phyloP scores from a whole-genome alignment of 75 land plant genomes.

The Pseudotsuga menziesii region DNA sequence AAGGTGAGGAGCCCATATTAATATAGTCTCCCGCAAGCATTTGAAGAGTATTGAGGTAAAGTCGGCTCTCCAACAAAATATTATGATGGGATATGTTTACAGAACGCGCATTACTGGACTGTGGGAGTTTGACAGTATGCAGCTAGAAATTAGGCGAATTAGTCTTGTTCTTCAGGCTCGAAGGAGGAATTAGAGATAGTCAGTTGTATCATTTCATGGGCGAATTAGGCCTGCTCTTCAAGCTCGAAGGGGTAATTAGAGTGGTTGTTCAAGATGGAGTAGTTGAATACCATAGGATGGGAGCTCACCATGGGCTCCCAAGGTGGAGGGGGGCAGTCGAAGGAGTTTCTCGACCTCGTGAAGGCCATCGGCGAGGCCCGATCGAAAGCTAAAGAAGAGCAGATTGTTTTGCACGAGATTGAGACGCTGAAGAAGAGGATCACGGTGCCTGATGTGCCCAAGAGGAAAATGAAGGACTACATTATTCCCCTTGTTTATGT shows the following conservation, averaged over 20 bases:
- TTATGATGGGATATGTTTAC: too few relatives aligned
- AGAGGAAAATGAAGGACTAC: slow-evolving; percentile 92
- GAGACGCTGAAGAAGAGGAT: slow-evolving; percentile 74
- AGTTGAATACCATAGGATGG: slow-evolving; percentile 87
- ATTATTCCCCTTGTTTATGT: slow-evolving; percentile 85
- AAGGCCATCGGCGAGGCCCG: slow-evolving; percentile 94
- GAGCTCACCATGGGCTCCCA: slow-evolving; percentile 99
- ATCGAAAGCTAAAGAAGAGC: slow-evolving; percentile 96
- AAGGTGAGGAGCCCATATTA: too few relatives aligned
- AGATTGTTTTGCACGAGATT: slow-evolving; percentile 77
- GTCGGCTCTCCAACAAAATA: too few relatives aligned
- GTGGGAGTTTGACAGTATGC: too few relatives aligned
- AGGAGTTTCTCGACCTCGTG: slow-evolving; percentile 88
- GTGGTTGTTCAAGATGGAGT: slow-evolving; percentile 54
- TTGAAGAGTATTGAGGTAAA: too few relatives aligned
- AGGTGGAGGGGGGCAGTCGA: slow-evolving; percentile 76
- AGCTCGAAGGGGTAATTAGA: background rate
- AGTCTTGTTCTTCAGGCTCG: too few relatives aligned
- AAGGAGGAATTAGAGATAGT: too few relatives aligned
- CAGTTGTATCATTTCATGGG: too few relatives aligned
- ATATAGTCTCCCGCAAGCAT: too few relatives aligned
- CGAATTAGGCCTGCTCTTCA: too few relatives aligned
- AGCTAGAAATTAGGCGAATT: too few relatives aligned
- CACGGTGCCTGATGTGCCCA: slow-evolving; percentile 82
- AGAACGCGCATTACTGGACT: too few relatives aligned